These are phyloP conservation scores for Cercophora newfieldiana DNA, from an alignment of 495 filamentous ascomycete species.

Conservation along the genomic window DNA sequence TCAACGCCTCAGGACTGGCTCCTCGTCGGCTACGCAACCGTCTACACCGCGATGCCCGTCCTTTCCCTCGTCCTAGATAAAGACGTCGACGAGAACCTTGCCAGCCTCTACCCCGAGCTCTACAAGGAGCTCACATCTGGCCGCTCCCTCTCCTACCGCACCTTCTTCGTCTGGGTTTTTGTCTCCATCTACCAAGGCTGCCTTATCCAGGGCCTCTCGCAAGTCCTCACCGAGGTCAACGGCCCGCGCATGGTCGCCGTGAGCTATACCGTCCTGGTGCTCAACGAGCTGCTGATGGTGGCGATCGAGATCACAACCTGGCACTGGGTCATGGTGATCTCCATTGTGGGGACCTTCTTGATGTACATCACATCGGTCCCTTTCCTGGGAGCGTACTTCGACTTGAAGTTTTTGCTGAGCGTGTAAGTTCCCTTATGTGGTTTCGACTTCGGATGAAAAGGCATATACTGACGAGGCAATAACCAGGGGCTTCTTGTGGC, in stretches of 20 bases:
- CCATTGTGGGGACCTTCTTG: slow-evolving; percentile 74
- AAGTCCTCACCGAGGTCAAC: slow-evolving; percentile 77
- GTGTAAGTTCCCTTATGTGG: slow-evolving; percentile 42
- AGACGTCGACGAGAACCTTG: slow-evolving; percentile 89
- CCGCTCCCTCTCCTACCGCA: slow-evolving; percentile 80
- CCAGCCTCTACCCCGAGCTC: slow-evolving; percentile 93
- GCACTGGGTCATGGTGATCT: slow-evolving; percentile 91
- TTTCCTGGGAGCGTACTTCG: slow-evolving; percentile 87
- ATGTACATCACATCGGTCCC: slow-evolving; percentile 82
- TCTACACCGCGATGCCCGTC: slow-evolving; percentile 94
- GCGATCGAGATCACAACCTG: slow-evolving; percentile 94
- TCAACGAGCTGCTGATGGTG: slow-evolving; percentile 97
- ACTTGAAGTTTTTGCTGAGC: slow-evolving; percentile 75
- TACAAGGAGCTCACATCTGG: slow-evolving; percentile 93
- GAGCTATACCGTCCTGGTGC: slow-evolving; percentile 84
- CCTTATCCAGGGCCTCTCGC: slow-evolving; percentile 88
- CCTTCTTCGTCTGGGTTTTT: slow-evolving; percentile 96
- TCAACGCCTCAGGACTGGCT: slow-evolving; percentile 93
- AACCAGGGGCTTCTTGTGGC: slow-evolving; percentile 79
- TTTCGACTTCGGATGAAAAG: not conserved
- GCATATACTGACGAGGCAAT: not conserved
- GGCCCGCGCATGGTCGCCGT: slow-evolving; percentile 79
- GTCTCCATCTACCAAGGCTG: slow-evolving; percentile 93
- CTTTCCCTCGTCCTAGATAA: slow-evolving; percentile 95
- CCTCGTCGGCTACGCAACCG: slow-evolving; percentile 92